Percentiles rank a stretch among this genome's conserved stretches.
phyloP scores from a whole-genome alignment of 331 rosid species.

The Malus hybrid region DNA sequence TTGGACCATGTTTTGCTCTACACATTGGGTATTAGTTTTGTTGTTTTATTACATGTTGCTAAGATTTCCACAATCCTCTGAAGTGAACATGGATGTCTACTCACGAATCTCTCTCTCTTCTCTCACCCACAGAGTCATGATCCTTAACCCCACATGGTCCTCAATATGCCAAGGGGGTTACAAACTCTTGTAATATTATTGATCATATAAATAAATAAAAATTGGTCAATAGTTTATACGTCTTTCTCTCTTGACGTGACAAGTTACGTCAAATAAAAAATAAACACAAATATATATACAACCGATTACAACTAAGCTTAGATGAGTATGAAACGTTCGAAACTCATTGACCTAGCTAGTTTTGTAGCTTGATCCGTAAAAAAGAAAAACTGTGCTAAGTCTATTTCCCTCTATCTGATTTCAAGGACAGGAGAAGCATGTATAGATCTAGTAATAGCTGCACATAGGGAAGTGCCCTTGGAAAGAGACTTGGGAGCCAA shows the following conservation, averaged over 20 bases:
- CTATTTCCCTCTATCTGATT: neutral
- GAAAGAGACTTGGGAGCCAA: conserved; percentile 24
- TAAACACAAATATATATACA: too few relatives aligned
- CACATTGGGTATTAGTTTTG: conserved; percentile 24
- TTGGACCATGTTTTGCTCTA: conserved; percentile 20
- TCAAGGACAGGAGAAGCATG: conserved; percentile 9
- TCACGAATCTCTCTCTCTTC: neutral
- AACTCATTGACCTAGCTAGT: neutral
- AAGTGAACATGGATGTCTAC: conserved; percentile 17
- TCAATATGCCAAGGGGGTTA: neutral
- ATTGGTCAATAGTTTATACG: neutral
- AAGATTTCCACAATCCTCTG: conserved; percentile 28
- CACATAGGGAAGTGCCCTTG: conserved; percentile 13
- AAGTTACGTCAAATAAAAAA: too few relatives aligned
- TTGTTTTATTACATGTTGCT: conserved; percentile 16
- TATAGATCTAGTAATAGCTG: neutral
- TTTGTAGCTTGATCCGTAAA: neutral
- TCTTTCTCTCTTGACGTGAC: neutral
- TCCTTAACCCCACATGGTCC: conserved; percentile 6
- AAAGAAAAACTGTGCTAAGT: neutral
- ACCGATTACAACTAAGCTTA: too few relatives aligned
- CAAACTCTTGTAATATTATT: neutral
- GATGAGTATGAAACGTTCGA: neutral
- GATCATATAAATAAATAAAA: neutral
- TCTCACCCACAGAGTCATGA: neutral